Conservation (phyloP, 2,329 filamentous ascomycete species). For the Onygenales sp. region DNA sequence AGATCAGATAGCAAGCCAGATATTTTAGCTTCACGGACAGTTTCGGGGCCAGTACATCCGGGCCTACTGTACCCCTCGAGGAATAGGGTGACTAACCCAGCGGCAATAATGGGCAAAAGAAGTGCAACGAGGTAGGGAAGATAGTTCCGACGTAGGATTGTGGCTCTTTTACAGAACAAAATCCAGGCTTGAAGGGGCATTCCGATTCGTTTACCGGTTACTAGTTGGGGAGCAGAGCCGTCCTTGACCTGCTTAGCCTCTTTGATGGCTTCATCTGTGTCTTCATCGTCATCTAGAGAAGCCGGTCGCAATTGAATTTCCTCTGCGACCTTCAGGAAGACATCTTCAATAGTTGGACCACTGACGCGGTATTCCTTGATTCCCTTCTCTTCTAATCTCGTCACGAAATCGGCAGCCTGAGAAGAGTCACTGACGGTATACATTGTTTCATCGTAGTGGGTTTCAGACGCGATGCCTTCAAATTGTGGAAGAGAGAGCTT, state of each 20-base stretch:
- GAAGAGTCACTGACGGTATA: slow-evolving; percentile 63
- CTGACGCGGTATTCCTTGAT: slow-evolving; percentile 75
- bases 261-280: slow-evolving; percentile 5
- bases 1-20: slow-evolving; percentile 17
- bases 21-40: slow-evolving; percentile 18
- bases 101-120: slow-evolving; percentile 67
- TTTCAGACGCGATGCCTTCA: slow-evolving; percentile 46
- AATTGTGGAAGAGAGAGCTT: slow-evolving; percentile 38
- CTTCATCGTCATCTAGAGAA: neutral
- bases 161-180: slow-evolving; percentile 67
- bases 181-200: slow-evolving; percentile 62
- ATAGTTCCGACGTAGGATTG: slow-evolving; percentile 68
- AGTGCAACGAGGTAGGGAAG: slow-evolving; percentile 67
- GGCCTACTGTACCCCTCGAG: slow-evolving; percentile 48
- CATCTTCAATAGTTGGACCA: slow-evolving; percentile 85
- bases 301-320: slow-evolving; percentile 46
- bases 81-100: slow-evolving; percentile 69
- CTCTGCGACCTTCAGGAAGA: slow-evolving; percentile 78
- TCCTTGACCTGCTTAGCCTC: neutral
- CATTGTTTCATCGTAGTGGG: slow-evolving; percentile 59
- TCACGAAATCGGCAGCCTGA: slow-evolving; percentile 62
- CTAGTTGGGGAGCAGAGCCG: slow-evolving; percentile 37
- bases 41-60: slow-evolving; percentile 43
- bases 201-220: slow-evolving; percentile 60
- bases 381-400: slow-evolving; percentile 54